A percentile compares a stretch with the other conserved stretches of the same genome.
These are phyloP conservation scores for Pseudotulostoma volvatum DNA, from an alignment of 495 filamentous ascomycete genomes.

Conservation along the genomic window DNA sequence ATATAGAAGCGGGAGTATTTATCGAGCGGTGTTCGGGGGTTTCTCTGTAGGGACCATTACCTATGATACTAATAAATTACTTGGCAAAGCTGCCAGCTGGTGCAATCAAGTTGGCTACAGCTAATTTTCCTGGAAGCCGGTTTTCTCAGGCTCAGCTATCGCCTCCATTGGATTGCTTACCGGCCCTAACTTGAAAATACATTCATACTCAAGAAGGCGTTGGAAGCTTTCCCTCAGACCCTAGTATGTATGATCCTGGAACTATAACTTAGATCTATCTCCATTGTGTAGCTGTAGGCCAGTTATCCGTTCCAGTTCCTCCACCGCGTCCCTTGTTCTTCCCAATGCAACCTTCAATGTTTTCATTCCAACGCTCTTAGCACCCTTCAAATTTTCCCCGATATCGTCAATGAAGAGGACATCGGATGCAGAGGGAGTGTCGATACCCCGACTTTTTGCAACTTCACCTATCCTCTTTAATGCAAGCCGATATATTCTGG, in stretches of 20 bases:
- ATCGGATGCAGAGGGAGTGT: slow-evolving; percentile 44
- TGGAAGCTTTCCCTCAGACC: slow-evolving; percentile 27
- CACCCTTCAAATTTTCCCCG: slow-evolving; percentile 77
- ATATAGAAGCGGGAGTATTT: no score
- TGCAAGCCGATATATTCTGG: slow-evolving; percentile 61
- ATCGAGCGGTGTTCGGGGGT: no score
- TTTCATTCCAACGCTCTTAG: slow-evolving; percentile 54
- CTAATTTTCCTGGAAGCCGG: no score
- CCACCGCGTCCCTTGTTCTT: slow-evolving; percentile 57
- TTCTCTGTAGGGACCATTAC: no score
- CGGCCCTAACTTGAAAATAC: slow-evolving; percentile 1
- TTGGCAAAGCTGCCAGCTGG: no score
- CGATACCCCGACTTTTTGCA: slow-evolving; percentile 36
- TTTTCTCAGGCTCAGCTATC: no score
- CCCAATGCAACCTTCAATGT: slow-evolving; percentile 77
- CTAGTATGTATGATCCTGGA: no score
- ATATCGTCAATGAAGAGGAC: slow-evolving; percentile 92
- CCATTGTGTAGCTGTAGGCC: slow-evolving; percentile 34
- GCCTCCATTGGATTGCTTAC: no score
- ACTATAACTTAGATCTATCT: slow-evolving; percentile 25
- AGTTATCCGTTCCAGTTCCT: slow-evolving; percentile 44
- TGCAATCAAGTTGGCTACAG: no score
- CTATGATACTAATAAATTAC: no score
- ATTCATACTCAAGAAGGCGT: slow-evolving; percentile 13
- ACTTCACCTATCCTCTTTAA: slow-evolving; percentile 44